phyloP scores from a whole-genome alignment of 306 rosid genomes.

The Trifolium pratense region DNA sequence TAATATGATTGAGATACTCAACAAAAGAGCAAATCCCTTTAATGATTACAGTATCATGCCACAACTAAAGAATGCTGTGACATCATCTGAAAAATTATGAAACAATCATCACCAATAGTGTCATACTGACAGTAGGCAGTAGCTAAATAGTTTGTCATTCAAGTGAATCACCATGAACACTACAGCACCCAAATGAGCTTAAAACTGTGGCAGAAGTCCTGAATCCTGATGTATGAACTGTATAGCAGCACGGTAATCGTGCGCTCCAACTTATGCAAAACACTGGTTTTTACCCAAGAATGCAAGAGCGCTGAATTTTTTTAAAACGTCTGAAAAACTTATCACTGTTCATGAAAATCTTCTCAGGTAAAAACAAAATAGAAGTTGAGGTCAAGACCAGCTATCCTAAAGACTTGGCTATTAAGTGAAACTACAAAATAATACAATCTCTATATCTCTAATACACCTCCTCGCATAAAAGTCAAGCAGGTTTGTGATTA shows the following conservation, averaged over 20 bases:
- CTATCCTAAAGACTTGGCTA: neutral
- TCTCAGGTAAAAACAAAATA: neutral
- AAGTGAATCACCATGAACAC: conserved; percentile 3
- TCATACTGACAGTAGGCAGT: conserved; percentile 6
- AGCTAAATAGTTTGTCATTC: conserved; percentile 22
- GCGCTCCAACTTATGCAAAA: neutral
- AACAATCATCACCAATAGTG: conserved; percentile 17
- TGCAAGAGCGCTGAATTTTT: neutral
- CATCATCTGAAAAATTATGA: neutral
- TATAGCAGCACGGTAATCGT: neutral
- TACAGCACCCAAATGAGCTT: conserved; percentile 31
- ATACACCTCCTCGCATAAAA: neutral
- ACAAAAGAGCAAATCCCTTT: conserved; percentile 1
- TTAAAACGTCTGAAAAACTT: neutral
- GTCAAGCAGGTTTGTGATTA: neutral
- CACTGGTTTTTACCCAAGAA: neutral
- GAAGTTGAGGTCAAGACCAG: neutral
- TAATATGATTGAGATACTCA: conserved; percentile 6
- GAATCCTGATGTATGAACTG: neutral
- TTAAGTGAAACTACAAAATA: neutral
- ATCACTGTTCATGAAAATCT: conserved; percentile 9
- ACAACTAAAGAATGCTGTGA: conserved; percentile 16
- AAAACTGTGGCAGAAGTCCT: conserved; percentile 28
- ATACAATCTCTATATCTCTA: neutral
- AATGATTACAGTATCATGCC: neutral